Conservation (phyloP, 2,329 filamentous ascomycete genomes). For the Pestalotiopsis sp. region DNA sequence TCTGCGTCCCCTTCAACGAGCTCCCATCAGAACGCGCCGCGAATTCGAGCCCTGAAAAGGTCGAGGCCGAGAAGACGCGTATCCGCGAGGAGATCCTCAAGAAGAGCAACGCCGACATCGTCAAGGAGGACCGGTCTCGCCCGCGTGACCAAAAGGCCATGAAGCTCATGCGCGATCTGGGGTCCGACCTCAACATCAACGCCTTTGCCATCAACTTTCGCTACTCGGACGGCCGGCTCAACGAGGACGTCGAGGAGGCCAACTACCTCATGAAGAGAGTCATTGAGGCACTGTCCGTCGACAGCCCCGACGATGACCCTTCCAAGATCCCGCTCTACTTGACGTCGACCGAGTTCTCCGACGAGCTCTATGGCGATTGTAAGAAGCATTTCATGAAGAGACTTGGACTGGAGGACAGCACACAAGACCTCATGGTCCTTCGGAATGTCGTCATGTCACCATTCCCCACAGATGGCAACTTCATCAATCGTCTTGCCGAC, state of each 20-base stretch:
- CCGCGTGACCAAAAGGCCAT: conserved; percentile 34
- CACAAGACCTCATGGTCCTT: conserved; percentile 43
- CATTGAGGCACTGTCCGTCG: conserved; percentile 43
- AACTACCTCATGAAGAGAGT: conserved; percentile 50
- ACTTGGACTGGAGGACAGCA: conserved; percentile 35
- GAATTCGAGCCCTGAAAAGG: conserved; percentile 23
- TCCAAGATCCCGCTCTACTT: conserved; percentile 44
- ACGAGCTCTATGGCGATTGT: conserved; percentile 43
- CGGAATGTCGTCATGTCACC: conserved; percentile 52
- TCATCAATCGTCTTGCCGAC: conserved; percentile 38
- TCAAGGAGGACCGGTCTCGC: conserved; percentile 27
- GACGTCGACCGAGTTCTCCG: conserved; percentile 45
- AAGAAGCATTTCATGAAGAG: conserved; percentile 42
- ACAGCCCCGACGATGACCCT: conserved; percentile 39
- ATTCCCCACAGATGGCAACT: conserved; percentile 41
- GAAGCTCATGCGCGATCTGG: conserved; percentile 40
- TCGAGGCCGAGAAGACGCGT: conserved; percentile 39
- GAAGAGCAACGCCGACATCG: conserved; percentile 38
- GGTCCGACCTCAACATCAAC: conserved; percentile 51
- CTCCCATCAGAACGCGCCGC: conserved; percentile 35
- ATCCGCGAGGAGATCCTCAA: conserved; percentile 41
- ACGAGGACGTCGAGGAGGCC: conserved; percentile 47
- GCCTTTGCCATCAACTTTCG: conserved; percentile 47
- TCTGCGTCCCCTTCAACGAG: conserved; percentile 45
- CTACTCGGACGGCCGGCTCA: conserved; percentile 38